Percentiles rank a stretch among this genome's conserved stretches.
Evolutionary conservation across 768 basidiomycete genomes (phyloP).

Genomic region (Hypholoma fasciculare): DNA sequence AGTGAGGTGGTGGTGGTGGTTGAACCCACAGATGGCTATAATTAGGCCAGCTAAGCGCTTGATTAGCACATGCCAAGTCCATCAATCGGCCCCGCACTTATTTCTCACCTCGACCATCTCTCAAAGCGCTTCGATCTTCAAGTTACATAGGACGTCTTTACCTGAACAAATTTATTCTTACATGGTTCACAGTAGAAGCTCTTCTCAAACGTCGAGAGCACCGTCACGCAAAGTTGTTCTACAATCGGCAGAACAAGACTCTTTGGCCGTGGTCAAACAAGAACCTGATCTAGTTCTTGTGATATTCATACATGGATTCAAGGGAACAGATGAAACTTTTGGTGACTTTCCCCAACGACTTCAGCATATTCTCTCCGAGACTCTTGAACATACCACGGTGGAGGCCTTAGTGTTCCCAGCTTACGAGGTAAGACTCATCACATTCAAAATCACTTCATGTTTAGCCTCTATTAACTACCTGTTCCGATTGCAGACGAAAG

Average conservation of each 20-base stretch:
- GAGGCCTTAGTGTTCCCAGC: conserved; percentile 86
- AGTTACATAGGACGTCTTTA: too few relatives aligned
- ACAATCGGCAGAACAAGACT: background rate
- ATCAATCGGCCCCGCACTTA: background rate
- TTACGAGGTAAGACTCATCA: conserved; percentile 64
- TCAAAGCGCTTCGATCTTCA: too few relatives aligned
- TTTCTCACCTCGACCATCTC: background rate
- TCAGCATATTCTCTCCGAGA: conserved; percentile 72
- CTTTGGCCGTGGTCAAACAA: conserved; percentile 17
- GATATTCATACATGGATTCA: conserved; percentile 81
- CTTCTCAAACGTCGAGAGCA: too few relatives aligned
- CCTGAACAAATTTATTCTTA: too few relatives aligned
- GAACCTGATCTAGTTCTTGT: conserved; percentile 56
- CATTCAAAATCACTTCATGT: conserved; percentile 2
- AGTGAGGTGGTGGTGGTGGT: too few relatives aligned
- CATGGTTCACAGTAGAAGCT: too few relatives aligned
- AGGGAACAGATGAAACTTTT: conserved; percentile 68
- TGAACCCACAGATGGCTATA: too few relatives aligned
- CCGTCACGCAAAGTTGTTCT: background rate
- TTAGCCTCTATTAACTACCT: background rate
- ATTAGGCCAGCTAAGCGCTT: background rate
- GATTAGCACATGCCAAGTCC: background rate
- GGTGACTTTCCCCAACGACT: conserved; percentile 77
- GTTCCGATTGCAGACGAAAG: conserved; percentile 65
- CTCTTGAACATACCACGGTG: conserved; percentile 52